Evolutionary conservation across 345 rosid genomes (phyloP), one percentile per base, ranked within the genome.

Genomic region (Brassica rapa): DNA sequence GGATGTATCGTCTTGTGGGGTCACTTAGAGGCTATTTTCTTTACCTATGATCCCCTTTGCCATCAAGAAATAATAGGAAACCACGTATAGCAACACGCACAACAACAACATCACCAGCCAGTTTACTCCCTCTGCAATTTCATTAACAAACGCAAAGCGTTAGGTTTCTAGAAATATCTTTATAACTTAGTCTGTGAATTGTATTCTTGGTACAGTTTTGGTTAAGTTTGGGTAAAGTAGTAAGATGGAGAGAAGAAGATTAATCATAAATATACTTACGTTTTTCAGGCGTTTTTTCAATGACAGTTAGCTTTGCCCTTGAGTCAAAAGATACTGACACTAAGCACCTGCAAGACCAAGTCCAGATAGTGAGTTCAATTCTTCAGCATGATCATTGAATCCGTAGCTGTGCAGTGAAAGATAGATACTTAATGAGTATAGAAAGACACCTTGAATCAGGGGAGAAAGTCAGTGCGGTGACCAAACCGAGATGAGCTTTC

Each of bases 401-500:
- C n/a, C 0, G 39, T 53, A 35, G 65, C 32, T 23, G 11, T 27
- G 56, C 15, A 56, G 66, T 43, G 39, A 4, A 30, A 4, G 33
- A 35, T 16, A 35, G 25, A 53, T 59, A 66, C 72, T 6, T 30
- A 32, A 4, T 19, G 66, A 56, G 62, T 41, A 70, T 56, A 75
- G 63, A 70, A 15, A 43, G 43, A 91, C 25, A 96, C 97, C 98
- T 96, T 85, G 98, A 93, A 85, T 93, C 93, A 15, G 80, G 88
- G 32, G 98, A 90, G 86, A 96, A 93, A 43, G 87, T 75, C 78
- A 93, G 70, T 59, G 95, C 91, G 3, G 98, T 93, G 65, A 90
- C 97, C 62, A 93, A 83, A 77, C 91, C 97, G 29, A 91, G 86
- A 84, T 93, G 99, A 68, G 98, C 97, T 82, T 88, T 88, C 81